These are phyloP conservation scores for Penicillium sp. DNA, from an alignment of 2,329 filamentous ascomycete species.

Conservation along the genomic window DNA sequence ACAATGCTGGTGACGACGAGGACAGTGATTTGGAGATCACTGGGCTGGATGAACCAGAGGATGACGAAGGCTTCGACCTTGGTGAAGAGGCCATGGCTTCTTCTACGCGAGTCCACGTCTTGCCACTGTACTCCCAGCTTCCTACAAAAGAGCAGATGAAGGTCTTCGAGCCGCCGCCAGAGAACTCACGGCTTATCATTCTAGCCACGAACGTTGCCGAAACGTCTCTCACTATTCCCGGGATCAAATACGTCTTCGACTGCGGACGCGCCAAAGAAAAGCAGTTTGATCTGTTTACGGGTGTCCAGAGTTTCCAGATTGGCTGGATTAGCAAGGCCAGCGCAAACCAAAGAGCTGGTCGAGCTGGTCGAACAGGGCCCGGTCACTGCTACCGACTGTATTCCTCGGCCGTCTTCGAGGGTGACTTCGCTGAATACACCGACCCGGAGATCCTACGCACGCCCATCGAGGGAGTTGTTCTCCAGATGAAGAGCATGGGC, in stretches of 20 bases:
- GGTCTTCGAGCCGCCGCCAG: slow-evolving; percentile 82
- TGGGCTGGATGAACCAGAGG: slow-evolving; percentile 57
- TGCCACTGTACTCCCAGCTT: slow-evolving; percentile 91
- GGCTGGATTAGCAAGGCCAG: slow-evolving; percentile 98
- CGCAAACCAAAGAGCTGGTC: slow-evolving; percentile 84
- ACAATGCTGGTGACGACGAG: slow-evolving; percentile 51
- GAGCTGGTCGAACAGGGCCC: slow-evolving; percentile 90
- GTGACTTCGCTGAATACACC: slow-evolving; percentile 80
- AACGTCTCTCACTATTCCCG: slow-evolving; percentile 93
- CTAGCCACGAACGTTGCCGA: slow-evolving; percentile 96
- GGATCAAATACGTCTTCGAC: slow-evolving; percentile 93
- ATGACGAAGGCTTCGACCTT: slow-evolving; percentile 67
- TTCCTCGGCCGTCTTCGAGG: slow-evolving; percentile 85
- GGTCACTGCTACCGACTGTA: slow-evolving; percentile 95
- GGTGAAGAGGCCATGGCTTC: slow-evolving; percentile 58
- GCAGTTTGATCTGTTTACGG: slow-evolving; percentile 79
- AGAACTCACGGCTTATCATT: slow-evolving; percentile 79
- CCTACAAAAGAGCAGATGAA: slow-evolving; percentile 86
- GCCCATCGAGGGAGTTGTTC: slow-evolving; percentile 85
- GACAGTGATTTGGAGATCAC: slow-evolving; percentile 61
- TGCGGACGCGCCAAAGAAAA: slow-evolving; percentile 90
- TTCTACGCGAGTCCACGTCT: slow-evolving; percentile 71
- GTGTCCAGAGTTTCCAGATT: slow-evolving; percentile 92
- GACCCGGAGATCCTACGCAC: slow-evolving; percentile 87
- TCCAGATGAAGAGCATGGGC: slow-evolving; percentile 94